phyloP scores from a whole-genome alignment of 495 filamentous ascomycete species.

The Delitschia confertaspora region DNA sequence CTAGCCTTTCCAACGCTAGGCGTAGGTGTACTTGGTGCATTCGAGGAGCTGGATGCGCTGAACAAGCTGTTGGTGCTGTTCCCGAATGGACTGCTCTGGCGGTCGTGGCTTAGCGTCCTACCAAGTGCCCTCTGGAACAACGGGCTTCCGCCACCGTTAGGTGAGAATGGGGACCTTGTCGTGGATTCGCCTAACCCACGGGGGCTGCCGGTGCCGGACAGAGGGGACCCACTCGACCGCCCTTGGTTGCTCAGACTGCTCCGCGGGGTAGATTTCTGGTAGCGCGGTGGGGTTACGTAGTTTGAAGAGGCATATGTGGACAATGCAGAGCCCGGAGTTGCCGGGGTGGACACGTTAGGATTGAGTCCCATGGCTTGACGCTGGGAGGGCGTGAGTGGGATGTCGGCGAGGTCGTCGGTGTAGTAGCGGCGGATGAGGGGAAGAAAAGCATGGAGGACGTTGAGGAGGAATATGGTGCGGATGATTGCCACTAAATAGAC shows the following conservation, averaged over 20 bases:
- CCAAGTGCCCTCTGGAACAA: conserved; percentile 60
- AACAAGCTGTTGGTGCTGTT: conserved; percentile 47
- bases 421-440: conserved; percentile 53
- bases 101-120: conserved; percentile 49
- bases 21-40: conserved; percentile 53
- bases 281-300: conserved; percentile 80
- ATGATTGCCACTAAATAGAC: no score
- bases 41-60: conserved; percentile 36
- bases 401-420: conserved; percentile 74
- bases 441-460: conserved; percentile 54
- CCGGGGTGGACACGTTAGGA: conserved; percentile 62
- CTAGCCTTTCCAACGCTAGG: conserved; percentile 56
- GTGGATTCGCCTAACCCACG: conserved; percentile 10
- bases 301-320: conserved; percentile 37
- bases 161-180: conserved; percentile 37
- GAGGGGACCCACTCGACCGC: conserved; percentile 39
- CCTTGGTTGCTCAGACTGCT: conserved; percentile 35
- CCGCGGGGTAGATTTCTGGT: conserved; percentile 59
- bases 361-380: conserved; percentile 75
- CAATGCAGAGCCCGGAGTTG: conserved; percentile 48
- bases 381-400: conserved; percentile 84
- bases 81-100: conserved; percentile 47
- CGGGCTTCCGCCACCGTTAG: conserved; percentile 46
- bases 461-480: conserved; percentile 53
- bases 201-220: conserved; percentile 40